phyloP scores from a whole-genome alignment of 2,329 filamentous ascomycete species.

The Blastomyces parvus region DNA sequence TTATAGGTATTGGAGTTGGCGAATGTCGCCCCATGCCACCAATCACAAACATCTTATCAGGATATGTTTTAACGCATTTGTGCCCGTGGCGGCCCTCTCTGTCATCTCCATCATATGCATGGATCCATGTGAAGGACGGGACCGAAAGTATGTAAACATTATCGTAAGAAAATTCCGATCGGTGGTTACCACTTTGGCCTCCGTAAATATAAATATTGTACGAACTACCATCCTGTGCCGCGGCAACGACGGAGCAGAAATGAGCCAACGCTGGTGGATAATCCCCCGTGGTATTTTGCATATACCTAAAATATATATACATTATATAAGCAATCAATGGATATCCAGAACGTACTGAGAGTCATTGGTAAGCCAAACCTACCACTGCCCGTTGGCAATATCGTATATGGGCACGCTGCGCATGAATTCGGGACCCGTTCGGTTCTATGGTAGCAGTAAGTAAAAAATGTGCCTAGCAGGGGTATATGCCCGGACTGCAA shows the following conservation, averaged over 20 bases:
- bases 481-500: background rate
- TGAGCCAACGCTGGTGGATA: slow-evolving; percentile 28
- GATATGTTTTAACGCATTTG: slow-evolving; percentile 35
- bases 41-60: slow-evolving; percentile 39
- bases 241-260: slow-evolving; percentile 35
- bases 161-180: slow-evolving; percentile 21
- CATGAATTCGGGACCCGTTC: slow-evolving; percentile 30
- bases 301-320: slow-evolving; percentile 24
- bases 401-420: slow-evolving; percentile 31
- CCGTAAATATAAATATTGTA: slow-evolving; percentile 30
- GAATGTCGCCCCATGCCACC: slow-evolving; percentile 30
- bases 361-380: slow-evolving; percentile 3
- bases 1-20: slow-evolving; percentile 20
- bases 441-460: slow-evolving; percentile 13
- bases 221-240: slow-evolving; percentile 30
- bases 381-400: slow-evolving; percentile 24
- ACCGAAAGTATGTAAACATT: slow-evolving; percentile 29
- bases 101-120: slow-evolving; percentile 17
- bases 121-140: slow-evolving; percentile 29
- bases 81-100: slow-evolving; percentile 24
- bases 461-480: background rate
- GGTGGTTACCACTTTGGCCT: slow-evolving; percentile 23
- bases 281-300: slow-evolving; percentile 34
- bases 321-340: background rate
- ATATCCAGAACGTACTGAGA: background rate